phyloP scores from a whole-genome alignment of 805 yeast genomes.

The Saturnispora mendoncae region DNA sequence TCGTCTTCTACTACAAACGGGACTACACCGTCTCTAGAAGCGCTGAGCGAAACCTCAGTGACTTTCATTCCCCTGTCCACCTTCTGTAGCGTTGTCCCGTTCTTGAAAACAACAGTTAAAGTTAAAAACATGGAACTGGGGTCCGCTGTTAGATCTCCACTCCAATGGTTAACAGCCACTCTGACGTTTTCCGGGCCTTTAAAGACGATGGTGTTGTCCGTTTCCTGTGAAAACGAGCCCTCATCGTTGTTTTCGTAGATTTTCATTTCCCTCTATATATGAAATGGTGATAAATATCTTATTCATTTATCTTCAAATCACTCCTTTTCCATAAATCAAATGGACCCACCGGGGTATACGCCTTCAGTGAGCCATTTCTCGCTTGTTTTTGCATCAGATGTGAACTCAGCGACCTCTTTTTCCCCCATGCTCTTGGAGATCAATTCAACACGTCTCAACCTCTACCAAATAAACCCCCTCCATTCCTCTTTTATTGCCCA shows the following conservation, averaged over 20 bases:
- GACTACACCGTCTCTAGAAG: conserved; percentile 41
- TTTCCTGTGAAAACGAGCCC: not conserved
- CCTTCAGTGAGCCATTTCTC: conserved; percentile 24
- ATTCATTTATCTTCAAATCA: no score
- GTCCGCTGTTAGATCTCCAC: not conserved
- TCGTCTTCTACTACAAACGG: conserved; percentile 51
- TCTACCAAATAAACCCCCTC: conserved; percentile 17
- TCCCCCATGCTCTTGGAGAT: conserved; percentile 24
- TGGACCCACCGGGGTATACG: conserved; percentile 19
- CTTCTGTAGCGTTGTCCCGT: not conserved
- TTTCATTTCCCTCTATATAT: not conserved
- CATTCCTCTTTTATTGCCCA: conserved; percentile 15
- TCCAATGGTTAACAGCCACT: conserved; percentile 3
- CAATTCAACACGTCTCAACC: conserved; percentile 27
- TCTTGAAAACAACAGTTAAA: conserved; percentile 1
- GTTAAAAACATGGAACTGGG: conserved; percentile 2
- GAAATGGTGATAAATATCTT: no score
- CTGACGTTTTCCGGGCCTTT: conserved; percentile 6
- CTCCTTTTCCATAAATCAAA: not conserved
- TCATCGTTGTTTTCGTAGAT: not conserved
- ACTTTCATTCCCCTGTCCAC: conserved; percentile 16
- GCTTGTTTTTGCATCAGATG: conserved; percentile 14
- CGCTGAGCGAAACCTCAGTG: conserved; percentile 38
- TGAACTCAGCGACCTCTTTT: conserved; percentile 1
- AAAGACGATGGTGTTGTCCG: not conserved